Evolutionary conservation across 106 monocot genomes (phyloP).

Genomic region (Dactylorhiza incarnata): DNA sequence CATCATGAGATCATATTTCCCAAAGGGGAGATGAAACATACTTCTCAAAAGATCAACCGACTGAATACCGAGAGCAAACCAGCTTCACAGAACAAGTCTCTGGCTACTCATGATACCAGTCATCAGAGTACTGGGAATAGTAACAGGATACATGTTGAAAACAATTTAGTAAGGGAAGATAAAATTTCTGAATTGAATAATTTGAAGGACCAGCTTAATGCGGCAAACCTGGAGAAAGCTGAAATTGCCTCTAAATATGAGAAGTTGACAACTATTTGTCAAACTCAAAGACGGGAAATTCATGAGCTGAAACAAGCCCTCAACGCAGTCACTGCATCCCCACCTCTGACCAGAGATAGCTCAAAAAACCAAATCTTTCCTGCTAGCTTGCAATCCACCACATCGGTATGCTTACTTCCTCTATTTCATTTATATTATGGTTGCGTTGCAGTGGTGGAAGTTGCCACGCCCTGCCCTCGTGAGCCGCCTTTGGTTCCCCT

Average conservation of each 20-base stretch:
- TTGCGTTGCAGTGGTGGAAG: background rate
- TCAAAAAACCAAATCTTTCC: slow-evolving; percentile 22
- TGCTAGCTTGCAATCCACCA: slow-evolving; percentile 13
- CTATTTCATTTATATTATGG: background rate
- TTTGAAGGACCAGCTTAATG: slow-evolving; percentile 64
- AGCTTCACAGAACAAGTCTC: slow-evolving; percentile 31
- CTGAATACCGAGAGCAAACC: slow-evolving; percentile 14
- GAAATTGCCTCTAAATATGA: slow-evolving; percentile 69
- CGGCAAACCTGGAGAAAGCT: slow-evolving; percentile 56
- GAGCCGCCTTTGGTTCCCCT: background rate
- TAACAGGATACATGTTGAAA: background rate
- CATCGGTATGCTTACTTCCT: slow-evolving; percentile 18
- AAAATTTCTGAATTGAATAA: slow-evolving; percentile 38
- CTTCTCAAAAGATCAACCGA: slow-evolving; percentile 21
- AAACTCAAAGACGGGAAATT: slow-evolving; percentile 68
- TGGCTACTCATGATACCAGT: slow-evolving; percentile 54
- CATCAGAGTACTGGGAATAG: slow-evolving; percentile 24
- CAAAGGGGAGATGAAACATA: slow-evolving; percentile 7
- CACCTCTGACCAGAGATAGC: slow-evolving; percentile 23
- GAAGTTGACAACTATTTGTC: slow-evolving; percentile 60
- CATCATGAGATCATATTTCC: slow-evolving; percentile 44
- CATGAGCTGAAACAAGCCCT: slow-evolving; percentile 57
- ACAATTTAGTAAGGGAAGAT: slow-evolving; percentile 18
- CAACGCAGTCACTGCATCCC: slow-evolving; percentile 13
- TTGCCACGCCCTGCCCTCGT: background rate